Conservation (phyloP, 2,329 filamentous ascomycete genomes). For the Polytolypa hystricis region DNA sequence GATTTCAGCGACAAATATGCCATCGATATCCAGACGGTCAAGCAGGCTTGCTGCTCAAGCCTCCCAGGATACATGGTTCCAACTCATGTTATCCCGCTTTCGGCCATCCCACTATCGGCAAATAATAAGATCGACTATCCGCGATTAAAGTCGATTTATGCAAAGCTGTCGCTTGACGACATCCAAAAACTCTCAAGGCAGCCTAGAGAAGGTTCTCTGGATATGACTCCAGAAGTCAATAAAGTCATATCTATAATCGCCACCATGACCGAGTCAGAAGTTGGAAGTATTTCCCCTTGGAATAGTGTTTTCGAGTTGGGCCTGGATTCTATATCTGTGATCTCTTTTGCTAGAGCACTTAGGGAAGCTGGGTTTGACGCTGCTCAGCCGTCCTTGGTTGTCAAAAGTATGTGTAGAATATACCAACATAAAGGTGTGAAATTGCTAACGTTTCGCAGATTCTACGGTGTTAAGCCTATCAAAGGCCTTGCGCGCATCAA, state of each 20-base stretch:
- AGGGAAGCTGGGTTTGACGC: constrained; percentile 50
- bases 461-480: constrained; percentile 32
- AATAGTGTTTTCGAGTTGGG: constrained; percentile 77
- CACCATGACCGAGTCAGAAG: constrained; percentile 39
- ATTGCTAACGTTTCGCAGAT: constrained; percentile 14
- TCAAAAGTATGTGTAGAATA: constrained; percentile 44
- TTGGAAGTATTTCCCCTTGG: constrained; percentile 36
- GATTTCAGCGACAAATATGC: constrained; percentile 27
- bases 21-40: constrained; percentile 25
- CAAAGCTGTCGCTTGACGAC: constrained; percentile 46
- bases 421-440: too few relatives aligned
- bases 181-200: constrained; percentile 45
- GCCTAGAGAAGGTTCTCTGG: constrained; percentile 19
- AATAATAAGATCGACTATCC: constrained; percentile 86
- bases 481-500: constrained; percentile 14
- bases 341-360: constrained; percentile 55
- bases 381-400: constrained; percentile 54
- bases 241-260: constrained; percentile 45
- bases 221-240: constrained; percentile 27
- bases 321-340: constrained; percentile 75
- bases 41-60: constrained; percentile 53
- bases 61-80: constrained; percentile 86
- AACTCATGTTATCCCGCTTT: constrained; percentile 64
- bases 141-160: constrained; percentile 55
- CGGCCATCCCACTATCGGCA: constrained; percentile 63